phyloP scores from a whole-genome alignment of 768 basidiomycete genomes.

The Thelephora ganbajun region DNA sequence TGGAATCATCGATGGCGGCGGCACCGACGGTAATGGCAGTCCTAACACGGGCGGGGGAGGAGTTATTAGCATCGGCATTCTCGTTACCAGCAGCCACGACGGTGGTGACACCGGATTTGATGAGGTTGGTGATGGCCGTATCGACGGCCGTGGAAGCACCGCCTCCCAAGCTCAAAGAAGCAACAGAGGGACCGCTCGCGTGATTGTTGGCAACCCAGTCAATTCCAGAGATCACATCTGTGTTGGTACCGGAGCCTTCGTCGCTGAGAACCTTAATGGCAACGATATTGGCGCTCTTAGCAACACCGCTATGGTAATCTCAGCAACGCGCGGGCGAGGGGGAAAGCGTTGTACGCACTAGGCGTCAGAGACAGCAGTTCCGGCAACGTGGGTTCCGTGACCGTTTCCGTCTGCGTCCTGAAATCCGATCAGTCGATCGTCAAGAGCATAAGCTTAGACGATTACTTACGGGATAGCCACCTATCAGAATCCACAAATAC shows the following conservation, averaged over 20 bases:
- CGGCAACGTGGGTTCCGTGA: slow-evolving; percentile 80
- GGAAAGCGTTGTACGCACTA: slow-evolving; percentile 33
- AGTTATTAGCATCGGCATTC: slow-evolving; percentile 3
- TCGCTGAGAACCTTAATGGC: slow-evolving; percentile 30
- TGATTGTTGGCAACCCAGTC: slow-evolving; percentile 17
- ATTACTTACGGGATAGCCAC: no score
- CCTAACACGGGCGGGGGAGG: slow-evolving; percentile 6
- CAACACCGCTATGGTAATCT: slow-evolving; percentile 8
- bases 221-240: slow-evolving; percentile 17
- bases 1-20: background rate
- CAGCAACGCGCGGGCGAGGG: background rate
- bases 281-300: slow-evolving; percentile 20
- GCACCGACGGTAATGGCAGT: slow-evolving; percentile 7
- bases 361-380: slow-evolving; percentile 71
- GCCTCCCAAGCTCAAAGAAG: slow-evolving; percentile 25
- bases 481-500: slow-evolving; percentile 13
- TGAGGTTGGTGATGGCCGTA: slow-evolving; percentile 19
- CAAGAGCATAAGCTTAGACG: no score
- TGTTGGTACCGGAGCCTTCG: slow-evolving; percentile 12
- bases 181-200: slow-evolving; percentile 18
- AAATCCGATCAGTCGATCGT: no score
- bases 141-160: slow-evolving; percentile 16
- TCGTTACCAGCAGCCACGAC: slow-evolving; percentile 10
- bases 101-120: slow-evolving; percentile 18
- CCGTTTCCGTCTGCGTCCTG: no score